Evolutionary conservation across 176 grass and related monocot genomes (phyloP).

Genomic region (Oryza nivara): DNA sequence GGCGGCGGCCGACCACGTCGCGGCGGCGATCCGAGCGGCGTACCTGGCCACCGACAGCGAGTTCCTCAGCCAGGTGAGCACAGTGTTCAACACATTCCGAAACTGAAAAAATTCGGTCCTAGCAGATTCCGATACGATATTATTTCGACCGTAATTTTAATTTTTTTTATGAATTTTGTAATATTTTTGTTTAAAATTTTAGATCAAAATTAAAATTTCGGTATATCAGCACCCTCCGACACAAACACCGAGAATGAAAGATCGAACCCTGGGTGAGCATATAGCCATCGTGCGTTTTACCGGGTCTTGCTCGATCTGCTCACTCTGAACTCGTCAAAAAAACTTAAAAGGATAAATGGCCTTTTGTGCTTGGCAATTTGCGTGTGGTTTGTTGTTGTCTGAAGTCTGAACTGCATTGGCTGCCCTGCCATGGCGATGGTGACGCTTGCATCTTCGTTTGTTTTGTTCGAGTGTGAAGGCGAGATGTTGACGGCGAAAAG

Average conservation of each 20-base stretch:
- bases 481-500: slow-evolving; percentile 2
- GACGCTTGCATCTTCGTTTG: neutral
- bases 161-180: no score
- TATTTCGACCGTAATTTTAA: no score
- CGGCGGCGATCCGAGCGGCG: slow-evolving; percentile 59
- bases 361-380: neutral
- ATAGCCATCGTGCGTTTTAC: slow-evolving; percentile 28
- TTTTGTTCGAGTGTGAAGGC: neutral
- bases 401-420: neutral
- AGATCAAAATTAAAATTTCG: no score
- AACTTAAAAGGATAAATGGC: neutral
- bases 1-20: slow-evolving; percentile 21
- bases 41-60: slow-evolving; percentile 79
- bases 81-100: no score
- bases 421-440: neutral
- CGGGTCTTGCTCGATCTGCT: neutral
- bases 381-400: neutral
- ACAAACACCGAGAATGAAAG: no score
- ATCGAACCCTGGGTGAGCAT: neutral
- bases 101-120: no score
- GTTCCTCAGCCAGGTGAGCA: slow-evolving; percentile 51
- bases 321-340: slow-evolving; percentile 44
- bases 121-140: no score
- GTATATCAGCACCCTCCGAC: no score
- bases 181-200: no score